These are phyloP conservation scores for Candida argentea DNA, from an alignment of 805 yeast genomes.

Conservation along the genomic window DNA sequence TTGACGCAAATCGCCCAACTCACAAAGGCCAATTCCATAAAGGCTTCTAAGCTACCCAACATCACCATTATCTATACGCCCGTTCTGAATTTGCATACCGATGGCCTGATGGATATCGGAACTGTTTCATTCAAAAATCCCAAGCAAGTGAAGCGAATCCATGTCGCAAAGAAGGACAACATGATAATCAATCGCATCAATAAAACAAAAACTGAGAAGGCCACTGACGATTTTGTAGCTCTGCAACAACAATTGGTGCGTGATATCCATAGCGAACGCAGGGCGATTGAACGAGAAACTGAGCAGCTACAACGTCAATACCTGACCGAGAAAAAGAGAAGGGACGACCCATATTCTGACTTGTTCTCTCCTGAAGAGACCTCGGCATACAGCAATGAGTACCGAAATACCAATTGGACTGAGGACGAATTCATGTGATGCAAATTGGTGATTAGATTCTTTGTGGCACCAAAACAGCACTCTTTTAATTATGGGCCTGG, in stretches of 20 bases:
- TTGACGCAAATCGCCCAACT: constrained; percentile 50
- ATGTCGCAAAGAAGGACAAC: constrained; percentile 48
- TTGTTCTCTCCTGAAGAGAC: constrained; percentile 37
- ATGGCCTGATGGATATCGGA: constrained; percentile 67
- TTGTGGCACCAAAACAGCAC: too few relatives aligned
- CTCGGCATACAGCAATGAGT: constrained; percentile 34
- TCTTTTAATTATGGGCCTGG: too few relatives aligned
- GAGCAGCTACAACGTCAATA: constrained; percentile 25
- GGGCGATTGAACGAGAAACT: constrained; percentile 24
- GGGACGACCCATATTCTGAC: constrained; percentile 29
- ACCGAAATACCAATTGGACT: constrained; percentile 38
- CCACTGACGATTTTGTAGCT: constrained; percentile 34
- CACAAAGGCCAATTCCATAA: constrained; percentile 68
- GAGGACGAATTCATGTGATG: constrained; percentile 47
- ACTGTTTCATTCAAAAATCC: constrained; percentile 65
- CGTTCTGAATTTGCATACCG: constrained; percentile 56
- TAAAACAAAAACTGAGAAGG: constrained; percentile 51
- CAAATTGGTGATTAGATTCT: too few relatives aligned
- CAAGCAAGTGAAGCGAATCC: constrained; percentile 41
- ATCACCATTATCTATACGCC: constrained; percentile 65
- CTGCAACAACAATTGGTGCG: constrained; percentile 20
- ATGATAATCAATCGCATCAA: constrained; percentile 49
- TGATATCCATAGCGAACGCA: constrained; percentile 27
- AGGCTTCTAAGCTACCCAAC: constrained; percentile 61
- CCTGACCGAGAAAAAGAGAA: constrained; percentile 29